Evolutionary conservation across 306 rosid species (phyloP).

Genomic region (Vachellia pachyceras): DNA sequence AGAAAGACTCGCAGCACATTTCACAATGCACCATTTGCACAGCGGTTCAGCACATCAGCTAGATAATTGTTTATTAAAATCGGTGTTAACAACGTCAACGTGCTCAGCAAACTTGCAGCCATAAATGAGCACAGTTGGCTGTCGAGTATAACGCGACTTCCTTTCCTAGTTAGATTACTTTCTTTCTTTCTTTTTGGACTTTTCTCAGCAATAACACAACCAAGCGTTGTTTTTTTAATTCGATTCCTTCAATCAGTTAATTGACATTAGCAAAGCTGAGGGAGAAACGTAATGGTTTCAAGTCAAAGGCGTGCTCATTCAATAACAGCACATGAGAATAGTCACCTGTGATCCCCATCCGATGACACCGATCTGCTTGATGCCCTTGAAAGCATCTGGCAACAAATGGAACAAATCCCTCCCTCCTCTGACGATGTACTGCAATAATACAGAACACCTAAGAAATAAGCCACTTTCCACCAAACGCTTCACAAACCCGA

Average conservation of each 20-base stretch:
- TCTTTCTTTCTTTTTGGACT: neutral
- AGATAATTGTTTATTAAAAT: neutral
- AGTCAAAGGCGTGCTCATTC: neutral
- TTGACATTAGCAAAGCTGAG: neutral
- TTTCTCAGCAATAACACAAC: neutral
- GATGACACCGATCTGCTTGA: slow-evolving; percentile 94
- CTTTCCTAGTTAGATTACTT: neutral
- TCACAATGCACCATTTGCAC: neutral
- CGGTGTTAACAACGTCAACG: neutral
- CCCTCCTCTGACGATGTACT: slow-evolving; percentile 94
- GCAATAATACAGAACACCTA: slow-evolving; percentile 30
- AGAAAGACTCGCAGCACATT: slow-evolving; percentile 22
- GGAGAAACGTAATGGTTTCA: neutral
- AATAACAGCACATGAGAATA: neutral
- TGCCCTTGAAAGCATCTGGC: slow-evolving; percentile 92
- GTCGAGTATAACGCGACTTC: neutral
- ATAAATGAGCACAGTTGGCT: no score
- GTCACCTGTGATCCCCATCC: slow-evolving; percentile 99
- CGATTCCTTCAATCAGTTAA: neutral
- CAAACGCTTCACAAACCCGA: neutral
- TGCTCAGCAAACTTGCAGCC: neutral
- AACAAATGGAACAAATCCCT: slow-evolving; percentile 85
- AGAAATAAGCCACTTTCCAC: slow-evolving; percentile 2
- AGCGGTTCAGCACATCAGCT: no score
- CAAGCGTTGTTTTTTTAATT: neutral